These are phyloP conservation scores for Vaccinium darrowii DNA, from an alignment of 148 eudicot genomes.

Conservation along the genomic window DNA sequence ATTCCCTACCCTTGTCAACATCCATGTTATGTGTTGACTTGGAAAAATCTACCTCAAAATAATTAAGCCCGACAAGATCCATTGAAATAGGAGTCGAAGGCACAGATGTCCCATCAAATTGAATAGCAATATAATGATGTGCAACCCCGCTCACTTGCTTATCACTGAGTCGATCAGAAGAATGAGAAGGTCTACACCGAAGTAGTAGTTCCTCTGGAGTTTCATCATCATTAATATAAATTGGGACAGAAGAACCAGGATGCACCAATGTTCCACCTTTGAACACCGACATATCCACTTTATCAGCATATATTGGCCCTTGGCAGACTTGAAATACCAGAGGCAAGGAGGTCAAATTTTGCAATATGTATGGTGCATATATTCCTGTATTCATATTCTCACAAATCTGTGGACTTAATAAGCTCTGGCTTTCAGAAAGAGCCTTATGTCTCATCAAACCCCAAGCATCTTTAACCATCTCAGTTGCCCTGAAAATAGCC, in stretches of 20 bases:
- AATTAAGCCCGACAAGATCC: slow-evolving; percentile 94
- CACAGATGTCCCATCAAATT: slow-evolving; percentile 75
- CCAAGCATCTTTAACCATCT: slow-evolving; percentile 72
- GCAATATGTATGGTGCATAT: slow-evolving; percentile 81
- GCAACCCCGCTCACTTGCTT: slow-evolving; percentile 52
- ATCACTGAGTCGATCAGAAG: slow-evolving; percentile 66
- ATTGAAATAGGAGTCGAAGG: slow-evolving; percentile 83
- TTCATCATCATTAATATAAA: slow-evolving; percentile 69
- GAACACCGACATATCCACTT: slow-evolving; percentile 41
- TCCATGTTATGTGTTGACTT: slow-evolving; percentile 37
- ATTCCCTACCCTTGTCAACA: slow-evolving; percentile 20
- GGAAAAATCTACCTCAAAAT: slow-evolving; percentile 85
- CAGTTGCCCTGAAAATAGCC: slow-evolving; percentile 67
- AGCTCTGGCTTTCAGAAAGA: slow-evolving; percentile 43
- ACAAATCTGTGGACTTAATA: slow-evolving; percentile 39
- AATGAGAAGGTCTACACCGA: slow-evolving; percentile 47
- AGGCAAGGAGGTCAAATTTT: slow-evolving; percentile 84
- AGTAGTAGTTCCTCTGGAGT: slow-evolving; percentile 63
- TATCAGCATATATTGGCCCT: slow-evolving; percentile 49
- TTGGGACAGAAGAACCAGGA: slow-evolving; percentile 68
- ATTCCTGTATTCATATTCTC: slow-evolving; percentile 49
- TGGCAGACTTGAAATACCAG: slow-evolving; percentile 56
- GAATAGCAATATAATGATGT: slow-evolving; percentile 71
- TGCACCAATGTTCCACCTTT: slow-evolving; percentile 43
- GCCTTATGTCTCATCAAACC: slow-evolving; percentile 35